Conservation (phyloP, 164 flowering plant genomes). For the Umbilicus rupestris region DNA sequence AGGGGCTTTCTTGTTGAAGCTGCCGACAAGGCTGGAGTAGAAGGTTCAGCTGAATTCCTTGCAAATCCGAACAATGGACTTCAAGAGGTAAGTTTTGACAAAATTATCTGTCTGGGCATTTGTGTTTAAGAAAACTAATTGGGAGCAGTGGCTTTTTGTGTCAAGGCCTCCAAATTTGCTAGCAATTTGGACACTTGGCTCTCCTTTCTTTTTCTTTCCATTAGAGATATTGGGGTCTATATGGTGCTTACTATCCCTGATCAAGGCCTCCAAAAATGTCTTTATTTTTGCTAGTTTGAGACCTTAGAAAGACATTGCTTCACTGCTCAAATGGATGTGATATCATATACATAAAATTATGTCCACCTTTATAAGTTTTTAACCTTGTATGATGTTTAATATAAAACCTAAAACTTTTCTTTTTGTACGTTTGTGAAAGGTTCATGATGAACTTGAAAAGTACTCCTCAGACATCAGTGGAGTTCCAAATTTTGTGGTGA, state of each 20-base stretch:
- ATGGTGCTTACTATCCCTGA: too few relatives aligned
- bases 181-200: neutral
- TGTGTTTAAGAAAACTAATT: neutral
- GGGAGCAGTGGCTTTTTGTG: neutral
- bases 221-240: too few relatives aligned
- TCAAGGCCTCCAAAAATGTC: too few relatives aligned
- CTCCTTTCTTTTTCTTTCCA: too few relatives aligned
- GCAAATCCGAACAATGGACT: conserved; percentile 59
- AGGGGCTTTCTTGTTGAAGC: conserved; percentile 71
- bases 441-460: conserved; percentile 53
- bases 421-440: conserved; percentile 31
- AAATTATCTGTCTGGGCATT: neutral
- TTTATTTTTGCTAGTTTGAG: too few relatives aligned
- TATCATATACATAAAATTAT: neutral
- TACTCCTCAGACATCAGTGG: conserved; percentile 49
- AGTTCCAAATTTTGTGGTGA: conserved; percentile 72
- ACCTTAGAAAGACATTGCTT: too few relatives aligned
- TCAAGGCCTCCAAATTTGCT: neutral
- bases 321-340: neutral
- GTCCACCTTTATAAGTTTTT: neutral
- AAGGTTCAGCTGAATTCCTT: conserved; percentile 79
- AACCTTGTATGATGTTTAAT: neutral
- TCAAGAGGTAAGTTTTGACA: conserved; percentile 37
- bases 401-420: conserved; percentile 11
- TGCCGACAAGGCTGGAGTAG: conserved; percentile 69